These are phyloP conservation scores for Astraeus odoratus DNA, from an alignment of 768 basidiomycete species.

Conservation along the genomic window DNA sequence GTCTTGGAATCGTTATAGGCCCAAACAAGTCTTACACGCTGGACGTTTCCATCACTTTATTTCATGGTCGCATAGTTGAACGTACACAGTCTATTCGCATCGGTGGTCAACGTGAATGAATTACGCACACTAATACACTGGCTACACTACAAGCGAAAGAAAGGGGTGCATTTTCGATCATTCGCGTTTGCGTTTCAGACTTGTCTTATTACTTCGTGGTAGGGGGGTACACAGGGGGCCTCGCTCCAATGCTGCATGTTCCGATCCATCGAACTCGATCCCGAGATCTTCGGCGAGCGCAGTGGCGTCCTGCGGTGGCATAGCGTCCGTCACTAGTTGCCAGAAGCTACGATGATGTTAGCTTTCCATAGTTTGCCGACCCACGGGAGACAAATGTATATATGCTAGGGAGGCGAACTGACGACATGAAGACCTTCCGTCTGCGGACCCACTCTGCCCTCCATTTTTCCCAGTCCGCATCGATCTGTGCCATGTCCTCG, in stretches of 20 bases:
- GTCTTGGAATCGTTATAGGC: too few species aligned
- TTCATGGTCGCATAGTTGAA: too few species aligned
- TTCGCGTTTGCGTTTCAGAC: conserved; percentile 48
- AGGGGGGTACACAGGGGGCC: conserved; percentile 45
- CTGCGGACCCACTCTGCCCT: conserved; percentile 73
- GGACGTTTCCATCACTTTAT: too few species aligned
- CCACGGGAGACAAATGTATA: not conserved
- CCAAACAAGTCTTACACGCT: too few species aligned
- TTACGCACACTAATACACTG: too few species aligned
- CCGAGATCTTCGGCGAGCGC: conserved; percentile 75
- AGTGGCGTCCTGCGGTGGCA: conserved; percentile 57
- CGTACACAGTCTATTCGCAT: too few species aligned
- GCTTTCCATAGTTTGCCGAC: not conserved
- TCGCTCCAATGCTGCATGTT: conserved; percentile 61
- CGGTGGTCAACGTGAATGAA: too few species aligned
- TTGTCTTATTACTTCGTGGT: conserved; percentile 22
- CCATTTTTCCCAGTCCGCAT: conserved; percentile 76
- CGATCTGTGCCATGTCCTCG: conserved; percentile 61
- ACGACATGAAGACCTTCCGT: conserved; percentile 56
- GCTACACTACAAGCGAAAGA: too few species aligned
- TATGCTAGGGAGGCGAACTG: conserved; percentile 7
- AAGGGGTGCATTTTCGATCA: conserved; percentile 6
- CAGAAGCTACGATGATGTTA: conserved; percentile 52
- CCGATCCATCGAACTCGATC: conserved; percentile 68
- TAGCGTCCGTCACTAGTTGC: conserved; percentile 59